These are phyloP conservation scores for Leishmania braziliensis DNA, from an alignment of 208 protist genomes.

Conservation along the genomic window DNA sequence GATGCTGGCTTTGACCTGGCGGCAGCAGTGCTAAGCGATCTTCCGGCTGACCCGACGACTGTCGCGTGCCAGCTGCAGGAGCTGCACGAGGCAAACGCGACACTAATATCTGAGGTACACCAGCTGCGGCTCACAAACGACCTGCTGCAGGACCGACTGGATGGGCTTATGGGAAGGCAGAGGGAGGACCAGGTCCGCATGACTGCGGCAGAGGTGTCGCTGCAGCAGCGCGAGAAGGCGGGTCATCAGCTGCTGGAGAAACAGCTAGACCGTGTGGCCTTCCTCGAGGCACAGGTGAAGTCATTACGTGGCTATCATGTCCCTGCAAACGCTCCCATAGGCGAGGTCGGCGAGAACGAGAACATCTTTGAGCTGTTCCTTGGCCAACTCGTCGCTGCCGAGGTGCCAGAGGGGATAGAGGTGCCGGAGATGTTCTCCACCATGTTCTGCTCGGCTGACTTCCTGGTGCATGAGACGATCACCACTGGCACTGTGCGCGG, in stretches of 20 bases:
- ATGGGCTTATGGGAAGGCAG: conserved; percentile 28
- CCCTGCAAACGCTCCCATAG: conserved; percentile 42
- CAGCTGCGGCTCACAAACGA: conserved; percentile 77
- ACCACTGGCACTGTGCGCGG: conserved; percentile 82
- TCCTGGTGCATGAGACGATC: conserved; percentile 89
- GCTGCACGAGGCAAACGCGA: conserved; percentile 81
- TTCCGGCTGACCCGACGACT: conserved; percentile 41
- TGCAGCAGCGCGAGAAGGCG: conserved; percentile 58
- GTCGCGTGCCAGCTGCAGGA: conserved; percentile 67
- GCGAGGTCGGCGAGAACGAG: conserved; percentile 50
- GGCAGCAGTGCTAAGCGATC: conserved; percentile 12
- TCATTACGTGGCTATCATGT: conserved; percentile 85
- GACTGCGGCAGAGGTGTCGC: conserved; percentile 30
- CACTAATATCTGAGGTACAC: conserved; percentile 69
- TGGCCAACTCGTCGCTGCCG: conserved; percentile 80
- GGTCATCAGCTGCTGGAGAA: conserved; percentile 61
- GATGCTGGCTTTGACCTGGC: conserved; percentile 29
- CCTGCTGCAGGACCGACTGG: conserved; percentile 64
- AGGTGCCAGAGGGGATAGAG: conserved; percentile 50
- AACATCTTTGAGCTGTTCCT: conserved; percentile 92
- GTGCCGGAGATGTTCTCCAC: conserved; percentile 48
- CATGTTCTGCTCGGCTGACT: conserved; percentile 89
- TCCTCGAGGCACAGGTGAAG: conserved; percentile 87
- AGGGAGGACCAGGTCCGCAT: conserved; percentile 43
- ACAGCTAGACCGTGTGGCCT: conserved; percentile 81